phyloP scores from a whole-genome alignment of 2,329 filamentous ascomycete genomes.

The Talaromyces rugulosus region DNA sequence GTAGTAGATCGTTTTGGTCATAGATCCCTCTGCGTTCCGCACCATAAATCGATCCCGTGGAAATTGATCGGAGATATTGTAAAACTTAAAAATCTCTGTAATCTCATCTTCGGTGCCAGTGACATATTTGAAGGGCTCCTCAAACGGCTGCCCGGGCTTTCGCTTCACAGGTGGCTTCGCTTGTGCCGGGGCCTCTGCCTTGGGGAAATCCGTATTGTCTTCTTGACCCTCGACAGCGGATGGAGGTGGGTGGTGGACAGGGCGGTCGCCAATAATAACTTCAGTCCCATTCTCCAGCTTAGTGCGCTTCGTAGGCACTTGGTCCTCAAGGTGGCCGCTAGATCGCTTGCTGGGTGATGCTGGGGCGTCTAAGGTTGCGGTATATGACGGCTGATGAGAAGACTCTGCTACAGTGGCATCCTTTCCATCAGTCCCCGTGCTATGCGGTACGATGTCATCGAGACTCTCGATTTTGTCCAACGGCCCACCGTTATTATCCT shows the following conservation, averaged over 20 bases:
- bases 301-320: conserved; percentile 40
- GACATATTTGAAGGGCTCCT: conserved; percentile 95
- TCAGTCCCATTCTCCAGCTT: conserved; percentile 38
- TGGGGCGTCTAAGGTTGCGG: conserved; percentile 24
- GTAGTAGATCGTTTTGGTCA: conserved; percentile 95
- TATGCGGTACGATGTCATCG: conserved; percentile 36
- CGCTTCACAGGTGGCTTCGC: conserved; percentile 28
- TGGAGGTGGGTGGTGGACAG: conserved; percentile 28
- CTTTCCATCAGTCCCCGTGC: conserved; percentile 28
- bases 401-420: conserved; percentile 32
- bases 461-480: conserved; percentile 36
- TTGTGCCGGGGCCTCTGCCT: conserved; percentile 8
- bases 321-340: conserved; percentile 31
- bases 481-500: conserved; percentile 24
- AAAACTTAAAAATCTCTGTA: conserved; percentile 73
- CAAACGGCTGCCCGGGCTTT: conserved; percentile 52
- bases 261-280: conserved; percentile 34
- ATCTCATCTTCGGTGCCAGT: conserved; percentile 70
- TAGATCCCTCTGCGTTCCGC: conserved; percentile 81
- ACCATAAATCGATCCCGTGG: conserved; percentile 92
- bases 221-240: conserved; percentile 19
- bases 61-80: conserved; percentile 77
- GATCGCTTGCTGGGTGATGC: conserved; percentile 28
- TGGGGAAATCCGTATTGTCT: conserved; percentile 20
- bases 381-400: conserved; percentile 30